Evolutionary conservation across 441 rosid genomes (phyloP).

Genomic region (Gossypium schwendimanii): DNA sequence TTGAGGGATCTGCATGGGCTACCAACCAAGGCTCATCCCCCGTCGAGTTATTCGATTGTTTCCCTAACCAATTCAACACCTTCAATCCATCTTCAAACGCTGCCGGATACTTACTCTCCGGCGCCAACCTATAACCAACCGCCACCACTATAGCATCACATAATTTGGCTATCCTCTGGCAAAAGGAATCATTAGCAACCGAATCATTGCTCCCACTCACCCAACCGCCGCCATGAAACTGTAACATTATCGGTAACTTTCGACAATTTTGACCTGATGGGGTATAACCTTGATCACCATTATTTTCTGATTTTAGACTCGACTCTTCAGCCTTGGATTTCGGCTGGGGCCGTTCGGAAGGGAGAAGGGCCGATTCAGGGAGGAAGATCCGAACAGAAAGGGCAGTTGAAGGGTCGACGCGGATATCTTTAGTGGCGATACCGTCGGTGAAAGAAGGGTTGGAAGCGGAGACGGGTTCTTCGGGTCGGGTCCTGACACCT

Average conservation of each 20-base stretch:
- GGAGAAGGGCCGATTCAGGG: slow-evolving; percentile 66
- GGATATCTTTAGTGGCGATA: slow-evolving; percentile 90
- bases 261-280: slow-evolving; percentile 40
- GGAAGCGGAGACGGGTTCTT: slow-evolving; percentile 62
- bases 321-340: slow-evolving; percentile 27
- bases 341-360: slow-evolving; percentile 36
- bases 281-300: slow-evolving; percentile 55
- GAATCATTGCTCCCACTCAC: slow-evolving; percentile 87
- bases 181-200: slow-evolving; percentile 71
- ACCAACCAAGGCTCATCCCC: slow-evolving; percentile 98
- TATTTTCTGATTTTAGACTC: slow-evolving; percentile 34
- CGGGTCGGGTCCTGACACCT: slow-evolving; percentile 80
- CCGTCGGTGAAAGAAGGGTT: slow-evolving; percentile 84
- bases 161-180: slow-evolving; percentile 64
- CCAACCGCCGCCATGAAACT: slow-evolving; percentile 95
- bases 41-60: slow-evolving; percentile 82
- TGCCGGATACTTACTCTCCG: slow-evolving; percentile 79
- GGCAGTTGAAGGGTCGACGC: slow-evolving; percentile 72
- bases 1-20: slow-evolving; percentile 88
- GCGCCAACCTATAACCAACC: slow-evolving; percentile 84
- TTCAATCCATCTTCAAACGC: slow-evolving; percentile 78
- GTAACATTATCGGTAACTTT: slow-evolving; percentile 71
- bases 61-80: slow-evolving; percentile 82
- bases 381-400: slow-evolving; percentile 82
- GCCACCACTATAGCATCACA: slow-evolving; percentile 82